Conservation (phyloP, 2,329 filamentous ascomycete species). For the Zymoseptoria crescenta region DNA sequence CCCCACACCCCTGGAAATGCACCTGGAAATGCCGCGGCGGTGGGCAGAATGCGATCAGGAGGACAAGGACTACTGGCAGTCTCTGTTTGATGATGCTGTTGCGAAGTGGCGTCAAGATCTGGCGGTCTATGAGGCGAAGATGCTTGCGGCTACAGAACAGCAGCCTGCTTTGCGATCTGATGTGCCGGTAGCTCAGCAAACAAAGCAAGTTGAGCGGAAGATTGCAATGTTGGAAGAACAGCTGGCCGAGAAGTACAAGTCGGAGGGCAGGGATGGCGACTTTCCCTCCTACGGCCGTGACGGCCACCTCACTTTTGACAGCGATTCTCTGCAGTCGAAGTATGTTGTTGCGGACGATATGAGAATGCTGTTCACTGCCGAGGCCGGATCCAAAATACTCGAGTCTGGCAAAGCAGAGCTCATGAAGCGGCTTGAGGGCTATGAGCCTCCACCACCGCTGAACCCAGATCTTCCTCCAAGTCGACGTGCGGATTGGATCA, state of each 20-base stretch:
- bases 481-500: conserved; percentile 12
- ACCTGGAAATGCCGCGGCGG: conserved; percentile 23
- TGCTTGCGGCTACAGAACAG: conserved; percentile 20
- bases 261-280: conserved; percentile 8
- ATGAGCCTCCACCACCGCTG: conserved; percentile 27
- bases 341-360: conserved; percentile 34
- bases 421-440: conserved; percentile 43
- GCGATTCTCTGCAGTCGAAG: conserved; percentile 13
- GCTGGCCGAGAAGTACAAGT: conserved; percentile 21
- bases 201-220: conserved; percentile 19
- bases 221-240: conserved; percentile 26
- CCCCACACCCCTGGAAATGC: conserved; percentile 22
- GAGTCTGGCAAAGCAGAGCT: conserved; percentile 45
- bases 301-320: conserved; percentile 21
- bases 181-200: conserved; percentile 14
- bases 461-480: conserved; percentile 12
- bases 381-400: conserved; percentile 42
- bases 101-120: conserved; percentile 24
- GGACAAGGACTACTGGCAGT: conserved; percentile 22
- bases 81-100: conserved; percentile 21
- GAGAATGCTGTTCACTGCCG: conserved; percentile 43
- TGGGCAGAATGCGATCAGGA: conserved; percentile 22
- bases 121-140: conserved; percentile 25
- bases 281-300: conserved; percentile 16
- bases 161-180: conserved; percentile 18